Evolutionary conservation across 257 asterid genomes (phyloP).

Genomic region (Solanum habrochaites): DNA sequence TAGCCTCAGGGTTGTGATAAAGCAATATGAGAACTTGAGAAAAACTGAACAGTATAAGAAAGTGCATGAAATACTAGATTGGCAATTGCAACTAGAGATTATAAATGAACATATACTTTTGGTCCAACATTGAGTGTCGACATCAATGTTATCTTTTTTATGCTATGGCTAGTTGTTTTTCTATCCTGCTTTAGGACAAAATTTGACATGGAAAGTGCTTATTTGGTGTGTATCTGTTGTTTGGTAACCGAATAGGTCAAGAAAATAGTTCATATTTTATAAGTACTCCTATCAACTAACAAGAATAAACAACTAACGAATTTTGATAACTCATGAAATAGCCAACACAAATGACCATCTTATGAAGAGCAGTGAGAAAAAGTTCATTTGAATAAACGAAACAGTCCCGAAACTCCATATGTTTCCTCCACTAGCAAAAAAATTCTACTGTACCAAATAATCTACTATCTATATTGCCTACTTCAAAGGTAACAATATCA

Average conservation of each 20-base stretch:
- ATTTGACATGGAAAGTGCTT: background rate
- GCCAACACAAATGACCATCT: background rate
- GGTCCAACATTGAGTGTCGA: background rate
- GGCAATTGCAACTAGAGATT: background rate
- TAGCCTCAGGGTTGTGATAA: background rate
- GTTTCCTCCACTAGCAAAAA: background rate
- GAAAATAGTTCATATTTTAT: background rate
- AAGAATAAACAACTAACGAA: background rate
- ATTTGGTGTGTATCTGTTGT: background rate
- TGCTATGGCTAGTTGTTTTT: background rate
- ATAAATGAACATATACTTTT: background rate
- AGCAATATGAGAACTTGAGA: background rate
- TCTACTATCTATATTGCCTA: background rate
- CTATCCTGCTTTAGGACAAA: background rate
- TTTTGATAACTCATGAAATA: background rate
- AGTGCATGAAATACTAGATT: background rate
- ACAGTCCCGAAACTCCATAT: background rate
- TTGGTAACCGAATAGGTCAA: background rate
- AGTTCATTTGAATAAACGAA: background rate
- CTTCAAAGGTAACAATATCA: background rate
- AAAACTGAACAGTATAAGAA: background rate
- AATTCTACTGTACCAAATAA: background rate
- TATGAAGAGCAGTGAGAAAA: background rate
- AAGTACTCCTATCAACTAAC: background rate
- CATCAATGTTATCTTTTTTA: background rate